Conservation (phyloP, 2,329 filamentous ascomycete species). For the Xylariaceae sp. region DNA sequence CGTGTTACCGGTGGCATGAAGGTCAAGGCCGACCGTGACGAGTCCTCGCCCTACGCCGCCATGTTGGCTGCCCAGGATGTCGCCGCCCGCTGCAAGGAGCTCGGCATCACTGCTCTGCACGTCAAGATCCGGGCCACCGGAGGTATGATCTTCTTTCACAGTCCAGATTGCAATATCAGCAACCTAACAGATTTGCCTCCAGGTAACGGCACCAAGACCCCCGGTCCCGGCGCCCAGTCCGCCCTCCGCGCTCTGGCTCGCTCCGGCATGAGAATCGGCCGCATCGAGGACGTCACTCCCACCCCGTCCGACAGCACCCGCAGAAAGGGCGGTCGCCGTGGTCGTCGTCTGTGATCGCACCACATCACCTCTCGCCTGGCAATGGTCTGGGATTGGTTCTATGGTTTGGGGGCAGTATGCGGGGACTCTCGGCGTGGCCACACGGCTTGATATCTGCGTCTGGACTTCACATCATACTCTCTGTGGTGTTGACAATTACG, state of each 20-base stretch:
- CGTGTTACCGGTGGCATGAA: conserved; percentile 99
- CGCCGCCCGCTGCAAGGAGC: conserved; percentile 72
- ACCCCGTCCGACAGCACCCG: conserved; percentile 98
- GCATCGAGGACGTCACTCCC: conserved; percentile 99
- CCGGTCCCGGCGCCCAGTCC: conserved; percentile 96
- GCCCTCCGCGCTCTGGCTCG: conserved; percentile 97
- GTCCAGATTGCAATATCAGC: no score
- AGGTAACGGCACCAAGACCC: conserved; percentile 99
- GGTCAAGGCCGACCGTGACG: conserved; percentile 99
- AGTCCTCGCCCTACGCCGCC: conserved; percentile 98
- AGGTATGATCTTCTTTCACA: no score
- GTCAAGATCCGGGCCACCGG: conserved; percentile 99
- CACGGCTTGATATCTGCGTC: conserved; percentile 35
- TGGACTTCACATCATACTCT: conserved; percentile 23
- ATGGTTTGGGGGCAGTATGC: conserved; percentile 24
- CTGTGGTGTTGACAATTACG: conserved; percentile 64
- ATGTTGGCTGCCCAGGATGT: conserved; percentile 99
- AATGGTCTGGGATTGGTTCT: conserved; percentile 19
- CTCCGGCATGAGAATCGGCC: conserved; percentile 99
- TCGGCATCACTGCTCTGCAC: conserved; percentile 84
- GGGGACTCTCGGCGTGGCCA: conserved; percentile 18
- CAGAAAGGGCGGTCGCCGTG: conserved; percentile 99
- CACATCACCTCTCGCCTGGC: conserved; percentile 22
- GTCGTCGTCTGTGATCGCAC: conserved; percentile 92
- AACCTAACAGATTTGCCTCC: no score